Evolutionary conservation across 2,329 filamentous ascomycete genomes (phyloP), one percentile per base, ranked within the genome.

Genomic region (Orbilia ellipsospora): DNA sequence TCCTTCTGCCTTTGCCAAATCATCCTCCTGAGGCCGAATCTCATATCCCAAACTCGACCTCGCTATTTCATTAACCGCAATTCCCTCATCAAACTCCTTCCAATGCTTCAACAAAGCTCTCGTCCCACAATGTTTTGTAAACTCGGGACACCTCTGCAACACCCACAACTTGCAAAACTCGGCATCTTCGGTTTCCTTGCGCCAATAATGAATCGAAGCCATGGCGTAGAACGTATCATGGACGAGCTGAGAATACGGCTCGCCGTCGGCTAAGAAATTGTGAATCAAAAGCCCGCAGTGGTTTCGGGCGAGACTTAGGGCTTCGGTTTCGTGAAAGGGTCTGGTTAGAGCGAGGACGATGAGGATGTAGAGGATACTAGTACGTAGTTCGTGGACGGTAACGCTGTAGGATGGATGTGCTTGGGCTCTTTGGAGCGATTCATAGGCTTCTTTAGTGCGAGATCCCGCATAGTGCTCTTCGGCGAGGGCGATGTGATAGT

Each of bases 61-160:
- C 3, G 52, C 52, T 4, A 31, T 10, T 15, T 55, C 10, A 36
- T 55, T 36, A 36, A 55, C 52, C 52, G 8, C 12, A 36, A 55
- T 55, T 7, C 31, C 6, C 26, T 36, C 52, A 4, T 55, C 13
- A 36, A 55, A 55, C 26, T 55, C 23, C 13, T 55, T 36, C 52
- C 52, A 55, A 55, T 55, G 52, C 15, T 36, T 55, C 26, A 55
- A 55, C 13, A 55, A 36, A 36, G 52, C 52, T 36, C 18, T 55
- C 16, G 20, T 55, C 23, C 52, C 52, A 18, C 52, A 55, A 13
- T 16, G 6, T 10, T 13, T n/a, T 1, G 20, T 13, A 12, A 55
- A 55, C 2, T 15, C 20, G 1, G 26, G 26, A 36, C 52, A 55
- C 12, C 28, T 28, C 20, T 36, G 6, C 26, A 55, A 2, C 6